Evolutionary conservation across 306 rosid genomes (phyloP).

Genomic region (Lathyrus aphaca): DNA sequence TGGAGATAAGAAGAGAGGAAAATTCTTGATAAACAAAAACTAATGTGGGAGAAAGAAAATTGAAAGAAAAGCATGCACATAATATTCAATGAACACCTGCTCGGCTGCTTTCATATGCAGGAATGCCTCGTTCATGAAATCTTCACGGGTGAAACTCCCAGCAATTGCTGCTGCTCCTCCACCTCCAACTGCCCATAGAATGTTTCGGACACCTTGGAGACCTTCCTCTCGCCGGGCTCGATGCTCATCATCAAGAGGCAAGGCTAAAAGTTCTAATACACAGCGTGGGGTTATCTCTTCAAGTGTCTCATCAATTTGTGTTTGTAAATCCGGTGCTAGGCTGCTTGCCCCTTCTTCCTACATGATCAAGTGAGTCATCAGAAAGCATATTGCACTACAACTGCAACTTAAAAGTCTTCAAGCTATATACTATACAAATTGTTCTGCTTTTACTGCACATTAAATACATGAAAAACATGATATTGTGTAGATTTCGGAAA

Average conservation of each 20-base stretch:
- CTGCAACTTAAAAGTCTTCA: slow-evolving; percentile 15
- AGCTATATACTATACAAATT: slow-evolving; percentile 10
- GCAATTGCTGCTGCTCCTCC: slow-evolving; percentile 97
- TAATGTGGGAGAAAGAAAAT: not conserved
- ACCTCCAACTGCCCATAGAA: slow-evolving; percentile 96
- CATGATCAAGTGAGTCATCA: slow-evolving; percentile 36
- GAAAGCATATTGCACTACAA: slow-evolving; percentile 30
- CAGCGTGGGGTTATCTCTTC: slow-evolving; percentile 92
- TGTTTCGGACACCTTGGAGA: slow-evolving; percentile 86
- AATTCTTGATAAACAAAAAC: slow-evolving; percentile 5
- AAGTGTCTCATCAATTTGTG: slow-evolving; percentile 93
- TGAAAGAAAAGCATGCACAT: slow-evolving; percentile 26
- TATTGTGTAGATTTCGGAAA: not conserved
- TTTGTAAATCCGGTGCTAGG: slow-evolving; percentile 91
- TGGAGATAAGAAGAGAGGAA: not conserved
- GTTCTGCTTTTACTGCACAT: slow-evolving; percentile 1
- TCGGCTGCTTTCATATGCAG: slow-evolving; percentile 88
- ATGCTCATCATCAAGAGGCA: slow-evolving; percentile 69
- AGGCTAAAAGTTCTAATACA: slow-evolving; percentile 88
- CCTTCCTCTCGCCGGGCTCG: slow-evolving; percentile 78
- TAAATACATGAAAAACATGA: slow-evolving; percentile 13
- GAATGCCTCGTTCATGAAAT: slow-evolving; percentile 83
- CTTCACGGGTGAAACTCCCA: slow-evolving; percentile 91
- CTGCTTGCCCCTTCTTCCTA: slow-evolving; percentile 98
- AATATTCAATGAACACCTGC: slow-evolving; percentile 58